Evolutionary conservation across 2,329 filamentous ascomycete genomes (phyloP).

Genomic region (Ceratocystis destructans): DNA sequence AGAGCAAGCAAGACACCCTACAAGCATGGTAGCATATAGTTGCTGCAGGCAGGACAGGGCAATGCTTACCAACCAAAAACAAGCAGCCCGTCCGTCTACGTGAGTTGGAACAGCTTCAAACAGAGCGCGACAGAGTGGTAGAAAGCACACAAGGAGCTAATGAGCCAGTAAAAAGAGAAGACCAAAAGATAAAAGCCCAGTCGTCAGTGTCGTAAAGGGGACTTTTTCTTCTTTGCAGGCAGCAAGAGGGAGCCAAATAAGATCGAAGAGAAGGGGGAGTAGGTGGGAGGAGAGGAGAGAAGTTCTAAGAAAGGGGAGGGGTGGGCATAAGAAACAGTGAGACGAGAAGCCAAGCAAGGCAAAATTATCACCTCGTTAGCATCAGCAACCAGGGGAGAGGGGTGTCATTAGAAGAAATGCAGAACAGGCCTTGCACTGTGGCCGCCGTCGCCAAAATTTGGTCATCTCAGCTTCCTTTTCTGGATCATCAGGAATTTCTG

Average conservation of each 20-base stretch:
- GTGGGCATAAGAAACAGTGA: not conserved
- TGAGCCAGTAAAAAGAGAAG: not conserved
- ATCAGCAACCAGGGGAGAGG: not conserved
- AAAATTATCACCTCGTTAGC: not conserved
- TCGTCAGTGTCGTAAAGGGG: too few relatives aligned
- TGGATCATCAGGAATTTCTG: not conserved
- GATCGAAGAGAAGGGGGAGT: not conserved
- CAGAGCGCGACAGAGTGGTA: not conserved
- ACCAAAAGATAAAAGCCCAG: not conserved
- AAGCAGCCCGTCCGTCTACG: not conserved
- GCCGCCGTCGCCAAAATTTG: not conserved
- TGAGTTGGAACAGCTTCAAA: not conserved
- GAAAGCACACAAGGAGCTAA: not conserved
- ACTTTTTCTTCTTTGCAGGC: too few relatives aligned
- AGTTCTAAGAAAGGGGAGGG: not conserved
- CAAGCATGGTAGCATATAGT: not conserved
- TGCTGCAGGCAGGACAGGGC: conserved; percentile 1
- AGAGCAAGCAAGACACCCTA: not conserved
- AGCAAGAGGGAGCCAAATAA: too few relatives aligned
- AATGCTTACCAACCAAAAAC: not conserved
- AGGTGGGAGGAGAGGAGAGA: not conserved
- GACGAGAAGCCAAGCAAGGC: not conserved
- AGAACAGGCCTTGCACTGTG: conserved; percentile 1
- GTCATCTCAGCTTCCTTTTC: conserved; percentile 7
- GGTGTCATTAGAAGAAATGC: not conserved